These are phyloP conservation scores for Nigrospora oryzae DNA, from an alignment of 2,329 filamentous ascomycete genomes.

Conservation along the genomic window DNA sequence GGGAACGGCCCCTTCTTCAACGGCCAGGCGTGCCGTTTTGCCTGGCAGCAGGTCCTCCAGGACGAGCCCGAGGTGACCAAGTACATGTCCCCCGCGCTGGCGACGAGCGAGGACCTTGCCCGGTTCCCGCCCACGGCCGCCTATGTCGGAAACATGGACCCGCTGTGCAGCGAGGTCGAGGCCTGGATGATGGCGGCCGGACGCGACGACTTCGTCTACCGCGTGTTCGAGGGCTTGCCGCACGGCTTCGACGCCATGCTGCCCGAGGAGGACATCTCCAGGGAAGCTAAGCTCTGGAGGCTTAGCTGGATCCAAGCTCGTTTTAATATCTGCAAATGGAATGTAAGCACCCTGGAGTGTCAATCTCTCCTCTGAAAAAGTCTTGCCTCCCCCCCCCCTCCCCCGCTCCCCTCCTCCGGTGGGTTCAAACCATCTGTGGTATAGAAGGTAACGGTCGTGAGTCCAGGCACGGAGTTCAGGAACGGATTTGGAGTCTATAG, in stretches of 20 bases:
- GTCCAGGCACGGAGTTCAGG: too few species aligned
- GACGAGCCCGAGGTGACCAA: neutral
- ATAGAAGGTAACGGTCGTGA: too few species aligned
- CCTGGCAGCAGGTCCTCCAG: neutral
- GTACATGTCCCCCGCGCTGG: neutral
- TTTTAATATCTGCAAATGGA: neutral
- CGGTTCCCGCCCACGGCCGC: neutral
- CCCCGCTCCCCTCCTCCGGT: too few species aligned
- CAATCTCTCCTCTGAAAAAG: too few species aligned
- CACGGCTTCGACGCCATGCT: conserved; percentile 1
- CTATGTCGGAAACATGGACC: conserved; percentile 1
- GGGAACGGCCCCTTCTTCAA: conserved; percentile 6
- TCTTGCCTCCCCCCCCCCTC: too few species aligned
- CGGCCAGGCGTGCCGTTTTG: neutral
- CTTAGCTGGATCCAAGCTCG: neutral
- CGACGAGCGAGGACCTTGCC: neutral
- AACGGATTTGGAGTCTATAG: too few species aligned
- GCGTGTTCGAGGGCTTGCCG: neutral
- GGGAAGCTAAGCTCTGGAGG: neutral
- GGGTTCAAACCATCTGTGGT: too few species aligned
- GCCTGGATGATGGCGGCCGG: neutral
- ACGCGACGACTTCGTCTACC: neutral
- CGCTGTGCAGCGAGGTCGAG: neutral
- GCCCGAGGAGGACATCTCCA: neutral
- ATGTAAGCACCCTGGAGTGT: too few species aligned